A percentile compares a stretch with the other conserved stretches of the same genome.
Evolutionary conservation across 495 filamentous ascomycete species (phyloP).

Genomic region (Lindgomyces ingoldianus): DNA sequence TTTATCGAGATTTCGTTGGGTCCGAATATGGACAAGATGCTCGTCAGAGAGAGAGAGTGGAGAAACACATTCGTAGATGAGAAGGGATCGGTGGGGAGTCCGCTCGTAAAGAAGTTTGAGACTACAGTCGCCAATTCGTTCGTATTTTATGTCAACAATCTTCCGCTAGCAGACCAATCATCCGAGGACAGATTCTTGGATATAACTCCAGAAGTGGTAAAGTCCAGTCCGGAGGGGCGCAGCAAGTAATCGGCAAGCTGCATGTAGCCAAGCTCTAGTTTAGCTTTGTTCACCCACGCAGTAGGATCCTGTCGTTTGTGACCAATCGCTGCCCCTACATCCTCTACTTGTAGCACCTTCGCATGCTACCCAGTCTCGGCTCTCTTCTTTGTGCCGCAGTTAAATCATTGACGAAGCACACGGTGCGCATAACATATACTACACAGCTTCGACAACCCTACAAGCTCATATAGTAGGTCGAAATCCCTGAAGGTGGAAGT

Average conservation of each 20-base stretch:
- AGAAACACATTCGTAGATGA: constrained; percentile 45
- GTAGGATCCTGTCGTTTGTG: no score
- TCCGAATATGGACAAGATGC: constrained; percentile 45
- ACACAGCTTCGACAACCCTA: no score
- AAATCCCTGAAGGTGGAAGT: no score
- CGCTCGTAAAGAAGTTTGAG: constrained; percentile 41
- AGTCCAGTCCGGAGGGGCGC: constrained; percentile 46
- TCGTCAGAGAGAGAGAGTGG: constrained; percentile 40
- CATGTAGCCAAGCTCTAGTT: constrained; percentile 41
- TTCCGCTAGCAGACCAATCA: constrained; percentile 42
- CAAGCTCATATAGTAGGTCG: no score
- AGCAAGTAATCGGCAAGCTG: constrained; percentile 46
- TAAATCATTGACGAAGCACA: no score
- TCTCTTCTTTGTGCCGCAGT: no score
- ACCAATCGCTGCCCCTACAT: no score
- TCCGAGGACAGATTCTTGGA: constrained; percentile 40
- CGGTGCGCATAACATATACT: no score
- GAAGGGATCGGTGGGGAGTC: constrained; percentile 46
- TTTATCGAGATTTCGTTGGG: constrained; percentile 47
- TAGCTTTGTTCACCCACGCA: constrained; percentile 44
- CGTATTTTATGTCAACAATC: constrained; percentile 48
- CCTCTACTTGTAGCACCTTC: no score
- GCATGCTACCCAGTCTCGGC: no score
- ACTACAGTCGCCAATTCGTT: constrained; percentile 46
- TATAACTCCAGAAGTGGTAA: constrained; percentile 45